Base-by-base conservation (phyloP, 2,329 filamentous ascomycete species). In the Aureobasidium melanogenum region DNA sequence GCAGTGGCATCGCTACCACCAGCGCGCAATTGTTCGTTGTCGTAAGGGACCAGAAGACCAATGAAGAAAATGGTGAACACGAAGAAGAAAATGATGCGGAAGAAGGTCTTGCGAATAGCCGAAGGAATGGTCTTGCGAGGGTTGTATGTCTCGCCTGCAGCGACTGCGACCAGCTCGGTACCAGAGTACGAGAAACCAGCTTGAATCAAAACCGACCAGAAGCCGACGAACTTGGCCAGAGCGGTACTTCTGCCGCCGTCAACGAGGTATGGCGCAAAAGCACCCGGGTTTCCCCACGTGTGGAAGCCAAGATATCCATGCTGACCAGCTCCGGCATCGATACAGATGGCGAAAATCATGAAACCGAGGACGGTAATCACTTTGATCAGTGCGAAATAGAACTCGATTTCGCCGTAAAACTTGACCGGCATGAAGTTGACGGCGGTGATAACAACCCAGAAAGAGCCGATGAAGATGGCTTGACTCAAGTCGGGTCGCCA, bases 271-370 rank as follows among this genome's bases (percentile, higher is more conserved):
- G 68, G 66, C 3, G 67, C 67, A 67, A 81, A 81, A 8, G 71
- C 70, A n/a, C 71, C 71, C 19, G 71, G 70, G 26, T 66, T 60
- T 52, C 82, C 62, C 69, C 71, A 72, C 71, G 81, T 85, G 47
- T 80, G 77, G 48, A 81, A 84, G 32, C 86, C 84, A 22, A 87
- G 78, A 68, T 86, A 84, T 41, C 82, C 81, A 65, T 79, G 72
- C 63, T 78, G 69, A 62, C 82, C 73, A 0, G 74, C 77, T 43
- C 71, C 71, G n/a, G 70, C 71, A 50, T 72, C 69, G 65, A 67
- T 75, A 68, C 76, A 70, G 72, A 76, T 69, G 22, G 72, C 75
- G 56, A 79, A 71, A 63, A 73, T 68, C 30, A 74, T 63, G 65
- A 74, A 73, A 14, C 80, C 81, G 32, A 81, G 65, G 57, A 82